Conservation (phyloP, 83 land plant species). For the Diphasiastrum complanatum region DNA sequence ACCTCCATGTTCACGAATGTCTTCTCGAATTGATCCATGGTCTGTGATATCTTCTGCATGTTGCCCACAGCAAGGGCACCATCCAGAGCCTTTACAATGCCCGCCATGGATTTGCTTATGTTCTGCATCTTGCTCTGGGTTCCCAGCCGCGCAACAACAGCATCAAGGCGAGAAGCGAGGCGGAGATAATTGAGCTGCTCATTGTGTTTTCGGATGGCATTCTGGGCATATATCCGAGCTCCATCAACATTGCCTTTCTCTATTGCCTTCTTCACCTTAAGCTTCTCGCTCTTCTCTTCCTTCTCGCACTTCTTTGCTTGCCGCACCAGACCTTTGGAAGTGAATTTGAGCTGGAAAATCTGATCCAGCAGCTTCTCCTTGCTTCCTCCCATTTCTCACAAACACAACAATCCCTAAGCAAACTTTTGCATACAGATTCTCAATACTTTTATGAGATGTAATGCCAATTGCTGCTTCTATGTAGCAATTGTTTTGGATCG, state of each 20-base stretch:
- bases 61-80: constrained; percentile 28
- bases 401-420: too few species aligned
- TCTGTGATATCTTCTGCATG: constrained; percentile 33
- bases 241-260: constrained; percentile 35
- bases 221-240: constrained; percentile 33
- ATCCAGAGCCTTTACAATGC: constrained; percentile 29
- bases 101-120: constrained; percentile 25
- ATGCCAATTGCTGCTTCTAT: too few species aligned
- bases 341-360: constrained; percentile 24
- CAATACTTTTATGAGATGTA: too few species aligned
- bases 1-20: constrained; percentile 33
- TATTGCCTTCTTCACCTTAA: constrained; percentile 30
- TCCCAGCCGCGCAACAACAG: constrained; percentile 28
- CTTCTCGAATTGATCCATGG: constrained; percentile 36
- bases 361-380: constrained; percentile 22
- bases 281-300: constrained; percentile 25
- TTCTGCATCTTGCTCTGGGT: constrained; percentile 30
- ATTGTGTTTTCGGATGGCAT: constrained; percentile 29
- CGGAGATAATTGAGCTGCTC: constrained; percentile 35
- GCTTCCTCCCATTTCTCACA: too few species aligned
- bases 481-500: too few species aligned
- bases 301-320: constrained; percentile 27
- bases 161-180: constrained; percentile 29
- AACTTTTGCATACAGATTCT: too few species aligned
- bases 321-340: constrained; percentile 18